Evolutionary conservation across 2,329 filamentous ascomycete species (phyloP), one percentile per base, ranked within the genome.

Genomic region (Neopestalotiopsis rosae): DNA sequence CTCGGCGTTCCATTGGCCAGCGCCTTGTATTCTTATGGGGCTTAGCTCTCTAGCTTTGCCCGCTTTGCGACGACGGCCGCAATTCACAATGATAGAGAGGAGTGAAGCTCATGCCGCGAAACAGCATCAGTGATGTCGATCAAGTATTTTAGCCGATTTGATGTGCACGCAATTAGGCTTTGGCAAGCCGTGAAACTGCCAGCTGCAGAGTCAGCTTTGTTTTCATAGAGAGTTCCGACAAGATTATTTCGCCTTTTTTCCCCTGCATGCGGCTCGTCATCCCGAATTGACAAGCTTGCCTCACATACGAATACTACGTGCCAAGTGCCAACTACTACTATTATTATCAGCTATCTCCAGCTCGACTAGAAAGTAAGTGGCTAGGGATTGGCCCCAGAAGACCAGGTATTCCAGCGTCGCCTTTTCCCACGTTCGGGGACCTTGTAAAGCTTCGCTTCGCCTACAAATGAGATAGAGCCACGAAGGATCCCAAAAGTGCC

Each of bases 391-490:
- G 17, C n/a, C 45, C 24, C 24, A 28, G 24, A 28, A 28, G 24
- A 28, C 24, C 45, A n/a, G 45, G 45, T 52, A n/a, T 52, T 20
- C 24, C 45, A 52, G 45, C 45, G n/a, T 62, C 59, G 20, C n/a
- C n/a, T 62, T 10, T 28, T 34, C 30, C 34, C 32, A 40, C 59
- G 59, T 40, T 17, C 24, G 24, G 24, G 12, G 20, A 30, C 57
- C 24, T 28, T 28, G 30, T 30, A 12, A 34, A 40, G 28, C 59
- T 62, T 24, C 17, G 34, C 57, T 30, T 59, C 32, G 24, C 65
- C 65, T 45, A 38, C 64, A 28, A 66, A 66, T 66, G 45, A 66
- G 49, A 57, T 57, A 58, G 20, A 38, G 24, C 64, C 64, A 66
- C 64, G 64, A 56, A 66, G 32, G 38, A 66, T 40, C 9, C 17